Evolutionary conservation across 768 basidiomycete genomes (phyloP), one percentile per base, ranked within the genome.

Genomic region (Leucosporidium scottii): DNA sequence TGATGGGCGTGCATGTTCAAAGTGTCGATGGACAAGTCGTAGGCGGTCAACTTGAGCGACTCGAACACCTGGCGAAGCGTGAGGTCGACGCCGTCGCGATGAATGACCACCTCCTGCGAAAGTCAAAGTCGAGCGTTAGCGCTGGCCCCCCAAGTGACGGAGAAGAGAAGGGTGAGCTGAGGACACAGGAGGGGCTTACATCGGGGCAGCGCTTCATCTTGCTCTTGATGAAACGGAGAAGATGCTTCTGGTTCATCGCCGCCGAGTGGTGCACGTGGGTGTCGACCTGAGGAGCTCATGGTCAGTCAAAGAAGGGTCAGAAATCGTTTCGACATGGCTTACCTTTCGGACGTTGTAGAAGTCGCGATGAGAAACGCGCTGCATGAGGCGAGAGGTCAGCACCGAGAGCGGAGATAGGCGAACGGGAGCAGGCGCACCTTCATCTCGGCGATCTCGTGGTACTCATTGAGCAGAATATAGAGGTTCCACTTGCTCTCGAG

Each of bases 1-100:
- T 90, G 88, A 78, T 99, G 94, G 0, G 94, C 96, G 71, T 98
- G 96, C 96, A 99, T 99, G 76, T 99, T 96, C 50, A 99, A 84
- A 4, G 96, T 99, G 76, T 99, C 96, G 76, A 99, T 98, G 17
- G 93, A 96, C 44, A 99, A 84, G 73, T 99, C 96, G 78, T 99
- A 99, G 2, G 96, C 94, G 1, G 90, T 93, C 50, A 99, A 81
- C 73, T 93, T 87, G 34, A 99, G 84, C 18, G 91, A 93, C 75
- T 96, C 84, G 79, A 99, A 99, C n/a, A 99, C 96, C 81, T 98
- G 86, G 59, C 86, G 83, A 1, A 99, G 82, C 0, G 91, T 96
- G 21, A 98, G 81, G 73, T 91, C 85, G 20, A 87, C 85, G 8
- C 87, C 91, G 74, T 99, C 96, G 66, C 96, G 89, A 81, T 90